Base-by-base conservation (phyloP, 2,329 filamentous ascomycete genomes). In the Curvularia hawaiiensis region DNA sequence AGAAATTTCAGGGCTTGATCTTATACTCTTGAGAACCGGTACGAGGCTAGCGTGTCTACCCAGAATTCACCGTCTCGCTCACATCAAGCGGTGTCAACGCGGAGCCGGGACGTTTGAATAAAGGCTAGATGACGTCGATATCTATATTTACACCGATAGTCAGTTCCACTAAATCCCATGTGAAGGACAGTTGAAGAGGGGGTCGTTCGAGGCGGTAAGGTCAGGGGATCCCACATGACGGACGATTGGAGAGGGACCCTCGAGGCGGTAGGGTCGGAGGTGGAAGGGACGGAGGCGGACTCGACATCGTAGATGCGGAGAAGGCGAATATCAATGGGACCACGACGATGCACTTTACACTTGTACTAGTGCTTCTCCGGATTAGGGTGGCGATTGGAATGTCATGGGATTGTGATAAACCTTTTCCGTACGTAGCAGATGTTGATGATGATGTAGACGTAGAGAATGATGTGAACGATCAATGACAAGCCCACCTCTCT, bases 51-150 rank as follows among this genome's bases (percentile, higher is more conserved):
- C 5, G 16, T 35, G 31, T 50, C 30, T 45, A 35, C 4, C 51
- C 33, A 35, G 24, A 54, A 20, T 12, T 50, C 55, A 40, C 33
- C 16, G 45, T 41, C 45, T 54, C 45, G 26, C 33, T 41, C 31
- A 28, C 18, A 35, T 46, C 18, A 40, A 33, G 51, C 55, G 51
- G 55, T 58, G 33, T 33, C 43, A 30, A 51, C 38, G 50, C 50
- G 46, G 51, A 48, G 31, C 31, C 30, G 22, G 50, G 22, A 41
- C 22, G 33, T 7, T 7, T 50, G 16, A 2, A 6, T 41, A 20
- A 28, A 16, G 18, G 10, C 12, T 46, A 47, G 43, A 55, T 58
- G 48, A 58, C 33, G 28, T 14, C 7, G n/a, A 20, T 30, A 26
- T 35, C 28, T 24, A 7, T n/a, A 12, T 16, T 7, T 38, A 18